Evolutionary conservation across 31 red algal species (phyloP), one percentile per base, ranked within the genome.

Genomic region (Odonthalia washingtoniensis): DNA sequence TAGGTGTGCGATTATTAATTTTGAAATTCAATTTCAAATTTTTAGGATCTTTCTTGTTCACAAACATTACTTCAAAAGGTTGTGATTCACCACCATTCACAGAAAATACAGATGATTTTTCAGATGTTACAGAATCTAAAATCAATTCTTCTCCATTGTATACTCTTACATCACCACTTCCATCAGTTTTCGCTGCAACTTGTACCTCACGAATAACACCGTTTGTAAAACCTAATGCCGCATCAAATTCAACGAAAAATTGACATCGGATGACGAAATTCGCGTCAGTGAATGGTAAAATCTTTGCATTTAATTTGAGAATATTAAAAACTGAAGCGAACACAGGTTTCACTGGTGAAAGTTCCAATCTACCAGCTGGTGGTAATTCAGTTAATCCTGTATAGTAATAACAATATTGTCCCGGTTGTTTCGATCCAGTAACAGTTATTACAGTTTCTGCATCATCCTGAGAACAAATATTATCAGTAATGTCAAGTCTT

Each of bases 101-200:
- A 36, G 80, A 27, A 2, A 79, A 83, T n/a, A 45, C 31, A 45
- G 70, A 53, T 37, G 68, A 40, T 57, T 21, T 57, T 12, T 66
- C 42, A 2, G 72, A 61, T 24, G 79, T 35, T 39, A 38, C 70
- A 24, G 88, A 40, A 33, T 83, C 80, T 9, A 91, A 40, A 34
- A 91, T 39, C 1, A 91, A 80, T 64, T 91, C 88, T 26, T 72
- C 36, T 2, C 88, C 88, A 24, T 91, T 91, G 57, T 70, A 91
- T 4, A 91, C 43, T 26, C 63, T n/a, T 6, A 65, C 88, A 70
- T 81, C 76, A 66, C 88, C 88, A 18, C 79, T 84, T 3, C 79
- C 80, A 41, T 32, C 74, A 5, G 80, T 78, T 6, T 72, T 64
- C 9, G 75, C 64, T n/a, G 41, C 45, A 60, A 91, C 17, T 18